Evolutionary conservation across 75 land plant genomes (phyloP).

Genomic region (Pinus tabuliformis): DNA sequence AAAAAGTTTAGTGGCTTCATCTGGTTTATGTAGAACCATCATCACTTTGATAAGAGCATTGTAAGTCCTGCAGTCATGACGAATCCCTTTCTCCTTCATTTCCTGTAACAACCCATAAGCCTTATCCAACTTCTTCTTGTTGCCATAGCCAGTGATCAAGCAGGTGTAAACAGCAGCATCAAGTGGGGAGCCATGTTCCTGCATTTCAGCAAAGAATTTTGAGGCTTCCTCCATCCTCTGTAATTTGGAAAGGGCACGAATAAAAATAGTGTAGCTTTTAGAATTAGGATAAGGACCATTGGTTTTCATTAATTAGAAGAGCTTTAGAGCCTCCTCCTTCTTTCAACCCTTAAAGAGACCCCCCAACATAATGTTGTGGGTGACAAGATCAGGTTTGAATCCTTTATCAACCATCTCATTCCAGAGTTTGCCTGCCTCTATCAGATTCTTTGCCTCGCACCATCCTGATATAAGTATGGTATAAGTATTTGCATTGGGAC

Average conservation of each 20-base stretch:
- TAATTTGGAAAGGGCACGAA: slow-evolving; percentile 47
- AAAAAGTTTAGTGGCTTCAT: slow-evolving; percentile 55
- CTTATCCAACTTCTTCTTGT: slow-evolving; percentile 40
- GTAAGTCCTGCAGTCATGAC: slow-evolving; percentile 44
- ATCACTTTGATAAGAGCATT: slow-evolving; percentile 62
- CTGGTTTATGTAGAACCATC: slow-evolving; percentile 37
- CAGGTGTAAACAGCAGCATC: slow-evolving; percentile 63
- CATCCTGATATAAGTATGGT: slow-evolving; percentile 51
- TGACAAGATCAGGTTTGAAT: slow-evolving; percentile 53
- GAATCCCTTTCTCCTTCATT: slow-evolving; percentile 50
- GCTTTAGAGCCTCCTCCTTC: slow-evolving; percentile 51
- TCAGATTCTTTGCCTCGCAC: slow-evolving; percentile 53
- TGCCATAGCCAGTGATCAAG: slow-evolving; percentile 65
- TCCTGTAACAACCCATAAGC: slow-evolving; percentile 44
- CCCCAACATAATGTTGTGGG: slow-evolving; percentile 55
- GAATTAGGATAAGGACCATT: slow-evolving; percentile 53
- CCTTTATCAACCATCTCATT: slow-evolving; percentile 71
- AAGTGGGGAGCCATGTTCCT: slow-evolving; percentile 26
- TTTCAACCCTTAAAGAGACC: slow-evolving; percentile 43
- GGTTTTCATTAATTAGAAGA: slow-evolving; percentile 57
- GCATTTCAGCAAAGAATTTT: slow-evolving; percentile 54
- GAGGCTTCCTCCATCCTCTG: slow-evolving; percentile 49
- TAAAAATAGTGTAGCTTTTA: slow-evolving; percentile 48
- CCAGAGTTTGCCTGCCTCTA: slow-evolving; percentile 63
- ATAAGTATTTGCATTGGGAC: slow-evolving; percentile 51